Evolutionary conservation across 1,284 basidiomycete species (phyloP).

Genomic region (Neolentinus lepideus): DNA sequence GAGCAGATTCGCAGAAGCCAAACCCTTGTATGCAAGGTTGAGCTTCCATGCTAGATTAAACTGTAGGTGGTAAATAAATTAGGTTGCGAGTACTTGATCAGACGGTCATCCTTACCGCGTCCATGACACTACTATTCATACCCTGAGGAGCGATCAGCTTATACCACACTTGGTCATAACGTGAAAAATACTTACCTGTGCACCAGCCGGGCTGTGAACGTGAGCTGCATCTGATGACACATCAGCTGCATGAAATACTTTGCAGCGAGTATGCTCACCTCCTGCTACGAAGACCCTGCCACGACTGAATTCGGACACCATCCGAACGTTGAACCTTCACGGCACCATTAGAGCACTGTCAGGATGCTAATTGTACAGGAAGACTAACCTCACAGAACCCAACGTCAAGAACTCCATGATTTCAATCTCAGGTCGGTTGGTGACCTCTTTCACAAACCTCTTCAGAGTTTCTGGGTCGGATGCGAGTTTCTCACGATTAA

Average conservation of each 20-base stretch:
- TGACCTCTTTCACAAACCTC: neutral
- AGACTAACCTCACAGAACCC: neutral
- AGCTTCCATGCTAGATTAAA: conserved; percentile 22
- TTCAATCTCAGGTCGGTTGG: neutral
- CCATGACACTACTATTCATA: conserved; percentile 11
- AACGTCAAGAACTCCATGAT: neutral
- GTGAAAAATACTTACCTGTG: neutral
- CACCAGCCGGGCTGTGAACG: conserved; percentile 12
- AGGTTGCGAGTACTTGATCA: neutral
- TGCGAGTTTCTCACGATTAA: neutral
- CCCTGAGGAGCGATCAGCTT: conserved; percentile 6
- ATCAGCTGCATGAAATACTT: neutral
- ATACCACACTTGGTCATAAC: no score
- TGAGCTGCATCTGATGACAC: conserved; percentile 11
- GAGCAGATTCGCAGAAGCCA: conserved; percentile 11
- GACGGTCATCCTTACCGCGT: conserved; percentile 9
- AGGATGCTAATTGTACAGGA: neutral
- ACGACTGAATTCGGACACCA: neutral
- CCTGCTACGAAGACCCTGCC: conserved; percentile 1
- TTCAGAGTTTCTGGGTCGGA: neutral
- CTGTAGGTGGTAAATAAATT: conserved; percentile 3
- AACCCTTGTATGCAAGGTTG: conserved; percentile 13
- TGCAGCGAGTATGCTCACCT: neutral
- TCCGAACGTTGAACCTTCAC: conserved; percentile 1
- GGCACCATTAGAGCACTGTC: neutral